These are phyloP conservation scores for Salix caprea DNA, from an alignment of 345 rosid genomes.

Conservation along the genomic window DNA sequence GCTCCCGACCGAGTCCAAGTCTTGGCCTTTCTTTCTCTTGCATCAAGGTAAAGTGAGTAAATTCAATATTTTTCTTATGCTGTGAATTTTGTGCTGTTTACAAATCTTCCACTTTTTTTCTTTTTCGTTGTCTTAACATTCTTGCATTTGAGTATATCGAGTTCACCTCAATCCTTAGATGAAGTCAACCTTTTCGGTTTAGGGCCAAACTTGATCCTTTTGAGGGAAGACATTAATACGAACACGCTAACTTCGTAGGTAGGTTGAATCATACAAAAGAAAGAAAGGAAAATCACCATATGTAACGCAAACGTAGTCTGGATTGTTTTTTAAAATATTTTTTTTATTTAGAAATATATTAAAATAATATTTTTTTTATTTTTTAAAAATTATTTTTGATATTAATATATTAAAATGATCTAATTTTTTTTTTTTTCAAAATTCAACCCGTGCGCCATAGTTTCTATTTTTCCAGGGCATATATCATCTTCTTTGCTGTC, in stretches of 20 bases:
- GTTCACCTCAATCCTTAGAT: background rate
- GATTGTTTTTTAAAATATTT: no score
- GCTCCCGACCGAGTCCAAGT: background rate
- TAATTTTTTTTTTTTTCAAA: no score
- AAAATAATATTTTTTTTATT: no score
- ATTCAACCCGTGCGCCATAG: background rate
- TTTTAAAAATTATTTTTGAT: no score
- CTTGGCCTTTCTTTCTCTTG: background rate
- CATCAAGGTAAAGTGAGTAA: background rate
- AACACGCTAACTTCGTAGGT: no score
- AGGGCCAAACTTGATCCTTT: background rate
- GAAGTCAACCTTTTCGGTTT: background rate
- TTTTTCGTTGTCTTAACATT: background rate
- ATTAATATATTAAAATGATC: no score
- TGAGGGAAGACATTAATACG: no score
- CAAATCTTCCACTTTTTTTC: background rate
- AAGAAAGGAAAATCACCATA: background rate
- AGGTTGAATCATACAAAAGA: no score
- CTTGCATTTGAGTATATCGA: background rate
- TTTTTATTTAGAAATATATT: no score
- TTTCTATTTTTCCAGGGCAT: background rate
- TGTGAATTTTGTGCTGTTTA: background rate
- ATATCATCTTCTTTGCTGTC: background rate
- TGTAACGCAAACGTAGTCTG: no score
- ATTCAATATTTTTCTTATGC: background rate